Evolutionary conservation across 179 eudicot genomes (phyloP).

Genomic region (Sideroxylon spinosum): DNA sequence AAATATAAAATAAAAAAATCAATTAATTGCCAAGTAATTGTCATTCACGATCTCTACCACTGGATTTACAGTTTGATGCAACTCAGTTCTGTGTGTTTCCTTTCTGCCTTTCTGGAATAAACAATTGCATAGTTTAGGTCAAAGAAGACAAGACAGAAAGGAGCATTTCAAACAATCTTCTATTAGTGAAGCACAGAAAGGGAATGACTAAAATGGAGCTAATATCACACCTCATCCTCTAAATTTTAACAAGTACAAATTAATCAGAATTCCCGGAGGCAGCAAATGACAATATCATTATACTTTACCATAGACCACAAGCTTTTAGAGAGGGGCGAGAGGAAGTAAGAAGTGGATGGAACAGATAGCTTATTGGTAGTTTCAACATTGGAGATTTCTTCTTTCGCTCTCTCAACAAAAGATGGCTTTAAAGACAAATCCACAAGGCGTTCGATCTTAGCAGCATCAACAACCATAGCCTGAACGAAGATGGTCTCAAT

Average conservation of each 20-base stretch:
- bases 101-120: conserved; percentile 64
- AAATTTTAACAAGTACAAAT: neutral
- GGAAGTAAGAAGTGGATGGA: neutral
- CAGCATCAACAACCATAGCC: conserved; percentile 77
- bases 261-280: neutral
- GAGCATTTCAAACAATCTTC: neutral
- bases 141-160: conserved; percentile 10
- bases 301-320: neutral
- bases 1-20: neutral
- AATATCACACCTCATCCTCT: neutral
- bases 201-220: neutral
- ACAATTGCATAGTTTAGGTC: neutral
- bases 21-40: conserved; percentile 62
- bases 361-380: conserved; percentile 24
- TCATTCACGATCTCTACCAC: conserved; percentile 84
- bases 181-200: neutral
- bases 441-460: conserved; percentile 69
- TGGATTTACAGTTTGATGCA: conserved; percentile 61
- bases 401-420: conserved; percentile 38
- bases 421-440: conserved; percentile 79
- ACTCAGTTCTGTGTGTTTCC: conserved; percentile 53
- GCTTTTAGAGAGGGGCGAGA: neutral
- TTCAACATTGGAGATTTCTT: conserved; percentile 24
- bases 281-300: neutral
- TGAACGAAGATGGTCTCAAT: conserved; percentile 49